phyloP scores from a whole-genome alignment of 139 green algal genomes.

The Volvox reticuliferus region DNA sequence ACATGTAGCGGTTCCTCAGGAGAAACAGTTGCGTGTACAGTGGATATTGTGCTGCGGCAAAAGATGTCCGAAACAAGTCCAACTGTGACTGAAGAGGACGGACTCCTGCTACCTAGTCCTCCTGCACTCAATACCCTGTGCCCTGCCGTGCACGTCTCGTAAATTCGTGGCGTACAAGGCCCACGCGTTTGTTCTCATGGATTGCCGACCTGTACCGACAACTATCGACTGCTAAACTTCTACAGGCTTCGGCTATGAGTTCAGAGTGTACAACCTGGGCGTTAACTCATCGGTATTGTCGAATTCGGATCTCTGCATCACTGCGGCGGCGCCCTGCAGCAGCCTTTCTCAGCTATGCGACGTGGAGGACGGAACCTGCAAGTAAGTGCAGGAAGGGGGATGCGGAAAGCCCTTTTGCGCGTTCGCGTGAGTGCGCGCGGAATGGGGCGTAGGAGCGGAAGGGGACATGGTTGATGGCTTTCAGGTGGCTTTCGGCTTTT shows the following conservation, averaged over 20 bases:
- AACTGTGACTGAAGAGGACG: background rate
- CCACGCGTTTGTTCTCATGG: background rate
- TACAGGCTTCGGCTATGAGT: background rate
- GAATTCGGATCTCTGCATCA: slow-evolving; percentile 3
- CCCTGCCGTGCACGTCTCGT: background rate
- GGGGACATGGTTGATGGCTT: too few relatives aligned
- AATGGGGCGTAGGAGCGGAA: too few relatives aligned
- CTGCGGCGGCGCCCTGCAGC: background rate
- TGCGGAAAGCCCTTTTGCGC: too few relatives aligned
- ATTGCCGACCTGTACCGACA: background rate
- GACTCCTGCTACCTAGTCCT: background rate
- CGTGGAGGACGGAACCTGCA: background rate
- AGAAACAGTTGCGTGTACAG: too few relatives aligned
- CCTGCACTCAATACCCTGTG: background rate
- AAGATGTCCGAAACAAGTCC: background rate
- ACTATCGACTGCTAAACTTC: background rate
- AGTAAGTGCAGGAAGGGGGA: background rate
- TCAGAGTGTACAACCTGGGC: slow-evolving; percentile 11
- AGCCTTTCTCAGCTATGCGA: background rate
- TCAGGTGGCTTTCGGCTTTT: too few relatives aligned
- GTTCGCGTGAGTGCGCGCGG: too few relatives aligned
- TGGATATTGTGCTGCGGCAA: background rate
- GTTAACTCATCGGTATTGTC: background rate
- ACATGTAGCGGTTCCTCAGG: too few relatives aligned
- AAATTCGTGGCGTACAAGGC: too few relatives aligned